Conservation (phyloP, 352 stramenopile genomes). For the Phytophthora citricola region DNA sequence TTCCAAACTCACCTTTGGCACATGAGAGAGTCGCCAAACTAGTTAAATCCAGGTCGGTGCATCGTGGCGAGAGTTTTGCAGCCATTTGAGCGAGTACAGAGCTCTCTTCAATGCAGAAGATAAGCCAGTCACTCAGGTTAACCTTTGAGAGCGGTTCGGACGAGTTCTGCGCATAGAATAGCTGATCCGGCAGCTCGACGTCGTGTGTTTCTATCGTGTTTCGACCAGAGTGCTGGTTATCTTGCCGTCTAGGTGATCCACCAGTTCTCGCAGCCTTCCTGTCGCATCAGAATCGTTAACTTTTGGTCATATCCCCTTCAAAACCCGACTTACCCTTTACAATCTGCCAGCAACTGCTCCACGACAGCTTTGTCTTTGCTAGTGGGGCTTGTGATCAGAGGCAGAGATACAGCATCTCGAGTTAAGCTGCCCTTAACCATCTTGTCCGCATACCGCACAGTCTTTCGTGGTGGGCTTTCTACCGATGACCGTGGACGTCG, state of each 20-base stretch:
- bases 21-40: conserved; percentile 38
- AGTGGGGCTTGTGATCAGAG: conserved; percentile 35
- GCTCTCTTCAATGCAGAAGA: conserved; percentile 41
- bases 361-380: conserved; percentile 49
- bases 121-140: conserved; percentile 61
- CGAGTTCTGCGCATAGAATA: conserved; percentile 72
- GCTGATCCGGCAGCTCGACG: conserved; percentile 44
- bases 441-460: conserved; percentile 13
- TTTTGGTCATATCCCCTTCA: not conserved
- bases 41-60: conserved; percentile 52
- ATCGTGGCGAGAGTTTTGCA: conserved; percentile 48
- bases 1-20: conserved; percentile 38
- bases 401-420: conserved; percentile 35
- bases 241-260: conserved; percentile 7
- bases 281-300: conserved; percentile 21
- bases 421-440: conserved; percentile 31
- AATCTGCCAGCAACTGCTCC: conserved; percentile 52
- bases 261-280: conserved; percentile 19
- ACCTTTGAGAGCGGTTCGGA: conserved; percentile 43
- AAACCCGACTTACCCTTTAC: conserved; percentile 45
- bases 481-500: conserved; percentile 33
- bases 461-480: conserved; percentile 24
- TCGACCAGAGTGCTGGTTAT: conserved; percentile 58
- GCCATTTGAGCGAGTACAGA: conserved; percentile 47
- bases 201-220: not conserved